Evolutionary conservation across 2,329 filamentous ascomycete genomes (phyloP).

Genomic region (Colletotrichum simmondsii): DNA sequence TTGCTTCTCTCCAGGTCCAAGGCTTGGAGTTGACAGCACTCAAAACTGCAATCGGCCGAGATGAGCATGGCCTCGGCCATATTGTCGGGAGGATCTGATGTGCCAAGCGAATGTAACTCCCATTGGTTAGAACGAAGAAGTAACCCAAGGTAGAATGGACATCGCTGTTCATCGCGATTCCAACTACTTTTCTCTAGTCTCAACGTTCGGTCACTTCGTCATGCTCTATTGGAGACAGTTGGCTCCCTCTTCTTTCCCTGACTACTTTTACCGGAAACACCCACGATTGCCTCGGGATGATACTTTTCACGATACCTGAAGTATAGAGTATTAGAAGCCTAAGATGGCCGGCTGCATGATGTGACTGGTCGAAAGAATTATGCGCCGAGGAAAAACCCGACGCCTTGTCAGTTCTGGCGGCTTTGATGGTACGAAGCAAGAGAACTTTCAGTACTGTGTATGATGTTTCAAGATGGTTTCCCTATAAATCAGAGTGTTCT

Average conservation of each 20-base stretch:
- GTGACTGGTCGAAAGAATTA: neutral
- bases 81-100: conserved; percentile 14
- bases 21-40: neutral
- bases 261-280: neutral
- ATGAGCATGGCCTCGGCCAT: conserved; percentile 8
- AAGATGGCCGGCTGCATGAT: too few relatives aligned
- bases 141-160: too few relatives aligned
- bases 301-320: too few relatives aligned
- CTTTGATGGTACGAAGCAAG: too few relatives aligned
- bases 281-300: neutral
- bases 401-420: too few relatives aligned
- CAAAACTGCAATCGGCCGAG: conserved; percentile 1
- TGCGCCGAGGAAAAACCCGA: too few relatives aligned
- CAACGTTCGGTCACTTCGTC: neutral
- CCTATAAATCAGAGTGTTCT: too few relatives aligned
- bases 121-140: neutral
- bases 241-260: neutral
- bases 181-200: too few relatives aligned
- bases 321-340: too few relatives aligned
- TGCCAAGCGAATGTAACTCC: neutral
- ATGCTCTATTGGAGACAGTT: neutral
- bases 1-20: neutral
- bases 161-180: neutral
- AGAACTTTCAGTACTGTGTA: too few relatives aligned
- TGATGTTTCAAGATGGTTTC: too few relatives aligned